Evolutionary conservation across 306 rosid genomes (phyloP).

Genomic region (Erythrophleum fordii): DNA sequence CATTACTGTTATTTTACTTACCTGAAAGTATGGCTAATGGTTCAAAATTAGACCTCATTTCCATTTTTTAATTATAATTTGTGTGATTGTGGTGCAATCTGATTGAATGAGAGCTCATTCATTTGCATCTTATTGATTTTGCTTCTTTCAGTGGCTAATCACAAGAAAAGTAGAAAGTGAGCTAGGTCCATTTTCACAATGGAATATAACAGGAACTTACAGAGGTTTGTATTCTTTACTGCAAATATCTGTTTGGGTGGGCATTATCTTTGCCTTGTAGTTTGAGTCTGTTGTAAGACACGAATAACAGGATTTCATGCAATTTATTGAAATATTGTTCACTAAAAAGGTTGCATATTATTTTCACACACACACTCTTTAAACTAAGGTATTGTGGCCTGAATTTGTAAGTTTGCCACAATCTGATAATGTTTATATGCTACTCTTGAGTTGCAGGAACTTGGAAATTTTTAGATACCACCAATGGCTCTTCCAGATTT

Average conservation of each 20-base stretch:
- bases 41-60: constrained; percentile 1
- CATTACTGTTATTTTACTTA: neutral
- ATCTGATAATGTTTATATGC: constrained; percentile 21
- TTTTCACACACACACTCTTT: constrained; percentile 16
- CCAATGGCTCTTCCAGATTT: constrained; percentile 80
- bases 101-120: constrained; percentile 22
- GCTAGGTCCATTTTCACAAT: constrained; percentile 81
- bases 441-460: constrained; percentile 67
- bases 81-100: constrained; percentile 27
- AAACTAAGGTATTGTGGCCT: constrained; percentile 8
- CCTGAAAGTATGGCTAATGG: neutral
- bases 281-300: constrained; percentile 17
- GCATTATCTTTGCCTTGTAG: neutral
- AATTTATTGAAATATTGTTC: constrained; percentile 30
- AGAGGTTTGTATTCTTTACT: constrained; percentile 70
- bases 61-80: neutral
- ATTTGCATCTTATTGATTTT: constrained; percentile 41
- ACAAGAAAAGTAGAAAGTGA: constrained; percentile 83
- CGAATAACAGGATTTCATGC: neutral
- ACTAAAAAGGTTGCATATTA: neutral
- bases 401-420: constrained; percentile 22
- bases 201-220: constrained; percentile 98
- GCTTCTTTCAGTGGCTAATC: constrained; percentile 84
- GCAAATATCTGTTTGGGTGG: constrained; percentile 12
- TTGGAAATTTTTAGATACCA: constrained; percentile 83